Evolutionary conservation across 1,284 basidiomycete species (phyloP).

Genomic region (Malassezia psittaci): DNA sequence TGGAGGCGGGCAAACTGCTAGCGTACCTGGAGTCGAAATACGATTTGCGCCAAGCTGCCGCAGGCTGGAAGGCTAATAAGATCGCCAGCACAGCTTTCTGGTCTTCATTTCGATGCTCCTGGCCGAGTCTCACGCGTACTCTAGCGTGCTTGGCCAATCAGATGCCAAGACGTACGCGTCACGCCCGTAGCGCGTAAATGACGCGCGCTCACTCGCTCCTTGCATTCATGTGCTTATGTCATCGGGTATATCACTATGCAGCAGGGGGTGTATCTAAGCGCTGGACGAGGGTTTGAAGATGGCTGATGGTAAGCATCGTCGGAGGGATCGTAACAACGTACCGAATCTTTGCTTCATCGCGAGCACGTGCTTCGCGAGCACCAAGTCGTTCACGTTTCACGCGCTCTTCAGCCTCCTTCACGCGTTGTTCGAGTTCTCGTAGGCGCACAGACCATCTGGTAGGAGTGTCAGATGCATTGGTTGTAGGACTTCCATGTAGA

Average conservation of each 20-base stretch:
- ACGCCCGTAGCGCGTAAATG: slow-evolving; percentile 1
- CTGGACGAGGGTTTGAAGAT: slow-evolving; percentile 13
- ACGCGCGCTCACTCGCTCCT: slow-evolving; percentile 5
- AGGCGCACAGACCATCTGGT: slow-evolving; percentile 32
- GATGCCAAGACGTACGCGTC: neutral
- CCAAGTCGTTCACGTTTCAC: slow-evolving; percentile 91
- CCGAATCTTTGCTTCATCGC: slow-evolving; percentile 17
- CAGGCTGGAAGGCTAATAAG: no score
- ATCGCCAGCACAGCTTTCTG: no score
- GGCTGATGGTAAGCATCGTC: neutral
- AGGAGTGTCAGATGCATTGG: neutral
- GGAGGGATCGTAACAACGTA: neutral
- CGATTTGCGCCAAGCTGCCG: no score
- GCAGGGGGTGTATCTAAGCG: slow-evolving; percentile 9
- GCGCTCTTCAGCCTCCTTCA: slow-evolving; percentile 79
- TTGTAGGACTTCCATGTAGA: no score
- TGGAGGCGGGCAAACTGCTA: no score
- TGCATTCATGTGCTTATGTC: slow-evolving; percentile 12
- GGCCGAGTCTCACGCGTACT: neutral
- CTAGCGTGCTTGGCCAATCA: neutral
- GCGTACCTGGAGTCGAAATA: no score
- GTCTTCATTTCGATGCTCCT: no score
- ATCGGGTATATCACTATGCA: slow-evolving; percentile 13
- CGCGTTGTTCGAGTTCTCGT: slow-evolving; percentile 65
- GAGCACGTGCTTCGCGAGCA: slow-evolving; percentile 63